A percentile compares a stretch with the other conserved stretches of the same genome.
Evolutionary conservation across 2,329 filamentous ascomycete genomes (phyloP).

Genomic region (Magnaporthiopsis incrustans): DNA sequence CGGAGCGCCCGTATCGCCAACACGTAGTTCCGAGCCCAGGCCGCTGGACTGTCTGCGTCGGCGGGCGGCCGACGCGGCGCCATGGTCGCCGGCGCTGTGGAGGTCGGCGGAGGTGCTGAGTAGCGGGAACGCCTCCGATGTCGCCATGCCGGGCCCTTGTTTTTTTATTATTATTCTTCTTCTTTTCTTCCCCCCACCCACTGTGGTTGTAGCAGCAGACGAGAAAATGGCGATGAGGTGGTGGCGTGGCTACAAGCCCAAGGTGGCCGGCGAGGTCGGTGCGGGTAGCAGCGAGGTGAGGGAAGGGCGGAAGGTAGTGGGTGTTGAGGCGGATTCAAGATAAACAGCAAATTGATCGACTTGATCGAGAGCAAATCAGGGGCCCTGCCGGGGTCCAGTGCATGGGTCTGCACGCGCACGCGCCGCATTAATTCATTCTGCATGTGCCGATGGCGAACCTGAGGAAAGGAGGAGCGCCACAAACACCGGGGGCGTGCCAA

Average conservation of each 20-base stretch:
- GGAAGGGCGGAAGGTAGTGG: no score
- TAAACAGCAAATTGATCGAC: background rate
- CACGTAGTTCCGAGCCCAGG: conserved; percentile 43
- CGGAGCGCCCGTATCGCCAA: conserved; percentile 48
- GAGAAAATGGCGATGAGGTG: background rate
- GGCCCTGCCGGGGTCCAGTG: background rate
- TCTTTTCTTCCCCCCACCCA: background rate
- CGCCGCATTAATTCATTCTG: background rate
- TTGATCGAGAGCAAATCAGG: background rate
- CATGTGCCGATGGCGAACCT: background rate
- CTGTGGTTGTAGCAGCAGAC: background rate
- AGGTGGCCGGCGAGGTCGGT: background rate
- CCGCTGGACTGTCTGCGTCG: conserved; percentile 49
- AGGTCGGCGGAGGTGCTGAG: conserved; percentile 43
- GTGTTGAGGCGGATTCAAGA: background rate
- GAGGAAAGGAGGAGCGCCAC: background rate
- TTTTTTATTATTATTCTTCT: background rate
- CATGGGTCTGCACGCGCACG: background rate
- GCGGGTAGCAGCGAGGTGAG: background rate
- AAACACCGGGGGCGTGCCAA: no score
- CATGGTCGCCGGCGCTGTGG: conserved; percentile 26
- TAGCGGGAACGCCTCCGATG: conserved; percentile 46
- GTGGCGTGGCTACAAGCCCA: background rate
- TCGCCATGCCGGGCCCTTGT: conserved; percentile 31
- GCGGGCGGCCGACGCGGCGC: conserved; percentile 26